Percentiles rank a stretch among this genome's conserved stretches.
These are phyloP conservation scores for Penicillium steckii DNA, from an alignment of 495 filamentous ascomycete genomes.

Conservation along the genomic window DNA sequence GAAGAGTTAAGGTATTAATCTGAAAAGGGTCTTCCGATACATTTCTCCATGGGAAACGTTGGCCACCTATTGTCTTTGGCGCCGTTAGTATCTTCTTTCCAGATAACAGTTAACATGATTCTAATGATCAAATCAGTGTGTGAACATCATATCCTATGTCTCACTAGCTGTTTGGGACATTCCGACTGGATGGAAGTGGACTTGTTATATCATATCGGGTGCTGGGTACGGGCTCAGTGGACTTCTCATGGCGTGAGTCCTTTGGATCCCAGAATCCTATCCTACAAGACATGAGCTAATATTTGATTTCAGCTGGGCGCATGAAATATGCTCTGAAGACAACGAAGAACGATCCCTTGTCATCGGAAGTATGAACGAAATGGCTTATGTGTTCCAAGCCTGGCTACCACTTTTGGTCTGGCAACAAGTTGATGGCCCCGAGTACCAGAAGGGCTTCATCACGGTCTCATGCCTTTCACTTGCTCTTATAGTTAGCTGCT, in stretches of 20 bases:
- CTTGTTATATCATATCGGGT: slow-evolving; percentile 40
- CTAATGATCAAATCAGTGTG: slow-evolving; percentile 17
- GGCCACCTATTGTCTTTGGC: slow-evolving; percentile 54
- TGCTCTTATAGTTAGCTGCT: slow-evolving; percentile 29
- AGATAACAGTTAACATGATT: neutral
- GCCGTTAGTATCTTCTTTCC: slow-evolving; percentile 29
- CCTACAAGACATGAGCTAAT: no score
- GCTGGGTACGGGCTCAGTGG: slow-evolving; percentile 41
- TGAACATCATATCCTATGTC: slow-evolving; percentile 39
- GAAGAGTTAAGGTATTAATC: neutral
- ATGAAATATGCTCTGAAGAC: slow-evolving; percentile 50
- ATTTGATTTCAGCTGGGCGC: slow-evolving; percentile 41
- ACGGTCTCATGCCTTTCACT: slow-evolving; percentile 35
- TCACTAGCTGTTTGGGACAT: slow-evolving; percentile 47
- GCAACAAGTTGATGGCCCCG: slow-evolving; percentile 50
- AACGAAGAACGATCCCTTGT: slow-evolving; percentile 53
- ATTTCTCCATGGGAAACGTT: slow-evolving; percentile 51
- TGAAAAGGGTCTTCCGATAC: slow-evolving; percentile 47
- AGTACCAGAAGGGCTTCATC: slow-evolving; percentile 50
- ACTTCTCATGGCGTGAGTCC: slow-evolving; percentile 41
- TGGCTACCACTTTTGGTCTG: slow-evolving; percentile 51
- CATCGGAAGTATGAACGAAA: slow-evolving; percentile 49
- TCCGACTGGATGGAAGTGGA: slow-evolving; percentile 43
- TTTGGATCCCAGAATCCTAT: neutral
- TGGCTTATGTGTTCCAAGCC: slow-evolving; percentile 48